Conservation (phyloP, 306 rosid genomes). For the Lathyrus sativus region DNA sequence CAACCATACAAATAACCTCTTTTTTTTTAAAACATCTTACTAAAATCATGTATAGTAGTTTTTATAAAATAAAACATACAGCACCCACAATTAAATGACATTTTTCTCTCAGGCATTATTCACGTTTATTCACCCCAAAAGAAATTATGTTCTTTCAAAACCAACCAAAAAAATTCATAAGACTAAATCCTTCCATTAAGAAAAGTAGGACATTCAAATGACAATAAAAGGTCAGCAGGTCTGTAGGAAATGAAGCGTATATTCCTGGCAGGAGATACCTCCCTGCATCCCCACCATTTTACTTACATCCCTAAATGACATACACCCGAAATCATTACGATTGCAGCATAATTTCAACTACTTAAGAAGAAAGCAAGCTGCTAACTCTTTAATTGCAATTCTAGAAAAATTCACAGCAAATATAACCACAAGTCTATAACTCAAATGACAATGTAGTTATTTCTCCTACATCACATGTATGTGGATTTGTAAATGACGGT, state of each 20-base stretch:
- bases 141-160: not conserved
- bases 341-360: slow-evolving; percentile 11
- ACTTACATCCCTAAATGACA: not conserved
- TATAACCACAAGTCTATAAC: not conserved
- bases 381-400: slow-evolving; percentile 16
- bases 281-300: not conserved
- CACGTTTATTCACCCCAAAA: slow-evolving; percentile 1
- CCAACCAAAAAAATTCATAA: not conserved
- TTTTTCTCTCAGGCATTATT: slow-evolving; percentile 11
- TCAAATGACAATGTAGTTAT: not conserved
- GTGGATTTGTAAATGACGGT: not conserved
- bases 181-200: slow-evolving; percentile 1
- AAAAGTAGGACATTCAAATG: not conserved
- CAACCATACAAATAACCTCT: slow-evolving; percentile 9
- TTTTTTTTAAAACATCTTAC: not conserved
- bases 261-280: not conserved
- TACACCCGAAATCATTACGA: not conserved
- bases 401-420: slow-evolving; percentile 17
- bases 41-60: slow-evolving; percentile 4
- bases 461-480: not conserved
- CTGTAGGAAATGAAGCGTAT: slow-evolving; percentile 6
- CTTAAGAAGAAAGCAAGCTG: slow-evolving; percentile 14
- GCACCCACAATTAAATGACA: slow-evolving; percentile 13
- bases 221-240: slow-evolving; percentile 10
- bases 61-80: slow-evolving; percentile 10